Percentiles rank a stretch among this genome's conserved stretches.
Evolutionary conservation across 441 rosid genomes (phyloP).

Genomic region (Mallotus repandus): DNA sequence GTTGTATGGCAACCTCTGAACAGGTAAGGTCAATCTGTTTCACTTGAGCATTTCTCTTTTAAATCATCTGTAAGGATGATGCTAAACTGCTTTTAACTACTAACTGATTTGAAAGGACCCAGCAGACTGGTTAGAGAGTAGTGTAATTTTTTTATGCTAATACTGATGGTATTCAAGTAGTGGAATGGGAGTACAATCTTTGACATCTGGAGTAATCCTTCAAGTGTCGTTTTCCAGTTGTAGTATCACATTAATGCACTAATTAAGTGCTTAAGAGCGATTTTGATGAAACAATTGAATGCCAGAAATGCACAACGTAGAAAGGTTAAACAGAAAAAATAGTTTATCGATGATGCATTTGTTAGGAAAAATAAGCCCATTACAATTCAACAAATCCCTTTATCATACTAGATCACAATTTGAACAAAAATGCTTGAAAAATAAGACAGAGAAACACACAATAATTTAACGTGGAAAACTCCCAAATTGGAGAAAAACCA

Average conservation of each 20-base stretch:
- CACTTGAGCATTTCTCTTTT: neutral
- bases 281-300: conserved; percentile 4
- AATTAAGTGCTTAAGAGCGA: neutral
- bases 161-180: no score
- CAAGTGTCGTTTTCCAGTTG: neutral
- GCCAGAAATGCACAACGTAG: neutral
- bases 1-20: conserved; percentile 98
- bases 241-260: neutral
- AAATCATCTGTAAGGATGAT: neutral
- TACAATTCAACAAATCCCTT: no score
- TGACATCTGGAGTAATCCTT: neutral
- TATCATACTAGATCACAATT: no score
- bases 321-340: neutral
- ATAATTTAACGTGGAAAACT: no score
- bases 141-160: neutral
- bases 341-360: neutral
- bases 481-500: no score
- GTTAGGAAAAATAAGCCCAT: no score
- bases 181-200: neutral
- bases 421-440: no score
- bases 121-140: neutral
- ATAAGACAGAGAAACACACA: no score
- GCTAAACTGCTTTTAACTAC: neutral
- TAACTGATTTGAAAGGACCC: neutral
- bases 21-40: conserved; percentile 49